These are phyloP conservation scores for Aspergillus amoenus DNA, from an alignment of 2,329 filamentous ascomycete species.

Conservation along the genomic window DNA sequence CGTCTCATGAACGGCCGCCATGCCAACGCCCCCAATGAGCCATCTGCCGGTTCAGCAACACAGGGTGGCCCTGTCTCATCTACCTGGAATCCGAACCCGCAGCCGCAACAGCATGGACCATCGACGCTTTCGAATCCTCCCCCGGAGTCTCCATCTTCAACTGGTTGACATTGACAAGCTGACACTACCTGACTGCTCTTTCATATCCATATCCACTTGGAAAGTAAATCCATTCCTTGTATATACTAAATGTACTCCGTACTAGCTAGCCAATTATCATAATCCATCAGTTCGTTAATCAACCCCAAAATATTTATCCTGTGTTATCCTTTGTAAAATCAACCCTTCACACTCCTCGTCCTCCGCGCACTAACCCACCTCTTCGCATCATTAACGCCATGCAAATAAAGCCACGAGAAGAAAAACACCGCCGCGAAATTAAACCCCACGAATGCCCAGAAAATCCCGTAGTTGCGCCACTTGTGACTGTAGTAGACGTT, in stretches of 20 bases:
- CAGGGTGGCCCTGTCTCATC: slow-evolving; percentile 7
- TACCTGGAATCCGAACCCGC: neutral
- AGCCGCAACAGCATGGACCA: slow-evolving; percentile 12
- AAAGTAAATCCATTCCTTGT: neutral
- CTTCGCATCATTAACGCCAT: slow-evolving; percentile 33
- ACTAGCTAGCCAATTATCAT: neutral
- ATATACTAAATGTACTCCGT: neutral
- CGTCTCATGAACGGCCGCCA: slow-evolving; percentile 37
- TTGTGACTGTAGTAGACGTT: slow-evolving; percentile 61
- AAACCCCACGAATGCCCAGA: slow-evolving; percentile 63
- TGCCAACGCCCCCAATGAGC: neutral
- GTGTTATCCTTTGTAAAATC: neutral
- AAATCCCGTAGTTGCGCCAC: slow-evolving; percentile 67
- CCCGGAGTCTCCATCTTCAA: slow-evolving; percentile 24
- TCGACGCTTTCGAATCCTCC: slow-evolving; percentile 26
- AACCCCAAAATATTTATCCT: no score
- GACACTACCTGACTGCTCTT: neutral
- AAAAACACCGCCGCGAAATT: slow-evolving; percentile 59
- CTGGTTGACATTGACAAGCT: neutral
- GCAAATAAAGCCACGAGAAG: slow-evolving; percentile 56
- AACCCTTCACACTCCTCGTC: slow-evolving; percentile 15
- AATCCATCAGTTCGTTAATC: neutral
- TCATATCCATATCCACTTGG: neutral
- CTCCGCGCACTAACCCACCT: slow-evolving; percentile 32
- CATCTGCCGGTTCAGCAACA: slow-evolving; percentile 6